These are phyloP conservation scores for Elongisporangium prolatum DNA, from an alignment of 352 stramenopile genomes.

Conservation along the genomic window DNA sequence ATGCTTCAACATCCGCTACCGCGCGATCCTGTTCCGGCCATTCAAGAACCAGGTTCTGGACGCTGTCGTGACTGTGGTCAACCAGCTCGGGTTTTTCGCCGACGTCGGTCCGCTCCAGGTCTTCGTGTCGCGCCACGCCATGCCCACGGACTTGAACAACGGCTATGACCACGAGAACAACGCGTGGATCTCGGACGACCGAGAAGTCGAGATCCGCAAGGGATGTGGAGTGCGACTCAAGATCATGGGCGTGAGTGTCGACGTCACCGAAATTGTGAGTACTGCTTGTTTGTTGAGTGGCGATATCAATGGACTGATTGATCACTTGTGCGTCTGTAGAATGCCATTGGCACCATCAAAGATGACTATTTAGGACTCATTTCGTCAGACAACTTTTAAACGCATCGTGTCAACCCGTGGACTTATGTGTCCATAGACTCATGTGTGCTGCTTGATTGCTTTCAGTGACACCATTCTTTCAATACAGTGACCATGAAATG, in stretches of 20 bases:
- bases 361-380: slow-evolving; percentile 98
- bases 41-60: slow-evolving; percentile 98
- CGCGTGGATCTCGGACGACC: slow-evolving; percentile 96
- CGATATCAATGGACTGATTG: slow-evolving; percentile 8
- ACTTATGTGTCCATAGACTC: background rate
- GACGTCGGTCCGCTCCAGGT: slow-evolving; percentile 95
- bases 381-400: slow-evolving; percentile 73
- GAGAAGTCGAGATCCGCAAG: slow-evolving; percentile 95
- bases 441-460: background rate
- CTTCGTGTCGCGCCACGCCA: slow-evolving; percentile 96
- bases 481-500: background rate
- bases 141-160: slow-evolving; percentile 93
- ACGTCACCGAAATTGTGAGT: slow-evolving; percentile 93
- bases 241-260: slow-evolving; percentile 96
- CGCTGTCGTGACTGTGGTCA: slow-evolving; percentile 95
- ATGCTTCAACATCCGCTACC: slow-evolving; percentile 96
- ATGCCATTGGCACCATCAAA: slow-evolving; percentile 97
- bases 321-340: slow-evolving; percentile 31
- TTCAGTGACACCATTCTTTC: background rate
- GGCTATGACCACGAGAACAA: slow-evolving; percentile 96
- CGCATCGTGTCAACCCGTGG: too few species aligned
- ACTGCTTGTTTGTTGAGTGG: slow-evolving; percentile 9
- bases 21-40: slow-evolving; percentile 93
- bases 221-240: slow-evolving; percentile 94
- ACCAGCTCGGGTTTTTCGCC: slow-evolving; percentile 96